Evolutionary conservation across 2,329 filamentous ascomycete genomes (phyloP).

Genomic region (Fusarium secorum): DNA sequence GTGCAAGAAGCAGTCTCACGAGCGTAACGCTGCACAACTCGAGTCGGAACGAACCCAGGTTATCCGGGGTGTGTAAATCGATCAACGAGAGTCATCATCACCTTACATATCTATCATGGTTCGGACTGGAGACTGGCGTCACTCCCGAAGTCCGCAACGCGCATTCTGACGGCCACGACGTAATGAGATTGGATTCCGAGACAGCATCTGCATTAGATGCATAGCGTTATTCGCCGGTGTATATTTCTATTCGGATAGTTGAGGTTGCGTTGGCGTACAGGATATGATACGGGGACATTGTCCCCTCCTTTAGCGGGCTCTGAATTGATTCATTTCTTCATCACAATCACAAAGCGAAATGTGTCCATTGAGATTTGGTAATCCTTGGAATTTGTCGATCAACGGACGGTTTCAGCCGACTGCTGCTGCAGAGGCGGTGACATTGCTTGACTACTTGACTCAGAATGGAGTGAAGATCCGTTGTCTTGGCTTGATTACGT

Average conservation of each 20-base stretch:
- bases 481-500: constrained; percentile 36
- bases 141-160: constrained; percentile 13
- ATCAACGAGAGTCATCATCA: neutral
- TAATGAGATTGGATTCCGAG: constrained; percentile 37
- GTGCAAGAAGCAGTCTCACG: constrained; percentile 97
- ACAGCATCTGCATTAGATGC: constrained; percentile 30
- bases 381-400: neutral
- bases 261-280: constrained; percentile 41
- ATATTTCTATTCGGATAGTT: constrained; percentile 35
- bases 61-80: constrained; percentile 81
- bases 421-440: constrained; percentile 26
- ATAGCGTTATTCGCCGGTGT: constrained; percentile 38
- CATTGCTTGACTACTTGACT: constrained; percentile 32
- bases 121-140: constrained; percentile 33
- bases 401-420: constrained; percentile 6
- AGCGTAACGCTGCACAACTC: constrained; percentile 90
- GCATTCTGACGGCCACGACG: constrained; percentile 38
- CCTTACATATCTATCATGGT: neutral
- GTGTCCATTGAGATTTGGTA: neutral
- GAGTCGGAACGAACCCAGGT: constrained; percentile 93
- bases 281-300: constrained; percentile 31
- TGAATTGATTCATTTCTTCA: constrained; percentile 37
- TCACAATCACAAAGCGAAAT: constrained; percentile 9
- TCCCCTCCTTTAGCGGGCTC: constrained; percentile 29
- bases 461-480: constrained; percentile 34